Base-by-base conservation (phyloP, 2,329 filamentous ascomycete species). In the Pestalotiopsis sp. region DNA sequence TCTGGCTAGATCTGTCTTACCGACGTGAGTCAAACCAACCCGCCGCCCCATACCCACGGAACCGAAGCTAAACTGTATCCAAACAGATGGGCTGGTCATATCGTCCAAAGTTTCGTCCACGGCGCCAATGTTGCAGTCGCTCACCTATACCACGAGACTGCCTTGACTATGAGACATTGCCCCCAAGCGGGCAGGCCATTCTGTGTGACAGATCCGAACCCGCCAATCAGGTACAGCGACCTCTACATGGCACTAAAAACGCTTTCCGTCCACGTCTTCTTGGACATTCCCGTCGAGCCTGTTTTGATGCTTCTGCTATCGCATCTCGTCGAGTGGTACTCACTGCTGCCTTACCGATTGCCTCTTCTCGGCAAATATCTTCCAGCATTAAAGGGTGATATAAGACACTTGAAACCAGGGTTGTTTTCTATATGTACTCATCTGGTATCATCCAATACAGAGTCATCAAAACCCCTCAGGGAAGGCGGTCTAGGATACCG, bases 401-500 rank as follows among this genome's bases (percentile, higher is more conserved):
- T 78, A 20, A 76, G 74, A 66, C 76, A 81, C 65, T 71, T 84
- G 31, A 79, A 82, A 71, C 82, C 82, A 0, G 78, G 76, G 0
- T 68, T 83, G 9, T 82, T 83, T 66, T 80, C 79, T 12, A 81
- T 83, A 57, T 78, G 77, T 58, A 81, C 81, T 4, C 81, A 83
- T 63, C 72, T 83, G 2, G 74, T 82, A 4, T 81, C 76, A 3
- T 76, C 73, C 2, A 79, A 82, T 67, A 75, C 75, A 0, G 77
- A 77, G 4, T 73, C 73, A 0, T 71, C 76, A 17, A 77, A 73
- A 68, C 73, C 80, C 0, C 75, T 82, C 0, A 63, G 68, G 1
- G 72, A 78, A 4, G 82, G 82, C 11, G 82, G 81, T 0, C 71
- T 84, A 17, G 82, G 80, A 0, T 83, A 82, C 69, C 68, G 68